Evolutionary conservation across 371 early-diverging fungal species (phyloP), one percentile per base, ranked within the genome.

Genomic region (Zopfochytrium polystomum): DNA sequence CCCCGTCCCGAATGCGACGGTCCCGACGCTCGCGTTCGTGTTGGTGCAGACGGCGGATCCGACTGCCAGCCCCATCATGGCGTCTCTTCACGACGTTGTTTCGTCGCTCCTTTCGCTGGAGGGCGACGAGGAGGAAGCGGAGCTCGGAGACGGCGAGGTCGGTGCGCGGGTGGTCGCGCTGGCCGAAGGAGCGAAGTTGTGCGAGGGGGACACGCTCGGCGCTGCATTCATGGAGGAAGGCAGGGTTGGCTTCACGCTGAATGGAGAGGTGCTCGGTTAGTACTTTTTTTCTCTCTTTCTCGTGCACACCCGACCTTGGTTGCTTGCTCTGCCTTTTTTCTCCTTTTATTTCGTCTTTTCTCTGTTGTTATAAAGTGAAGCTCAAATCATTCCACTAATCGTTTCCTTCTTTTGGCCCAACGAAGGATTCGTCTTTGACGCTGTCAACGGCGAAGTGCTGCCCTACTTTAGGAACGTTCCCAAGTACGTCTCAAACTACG

Each of bases 181-280:
- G 0, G 13, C 50, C 30, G 53, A 63, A 11, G 29, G 20, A 7
- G 46, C 55, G 43, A 27, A 1, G 6, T 38, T 60, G 20, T 18
- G 20, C 30, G 70, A 69, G 18, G 66, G 66, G 2, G 65, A 65
- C 59, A 62, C 65, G 3, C 25, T 69, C 49, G 70, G 70, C 6
- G 52, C 54, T 47, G 70, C 59, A n/a, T 45, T 45, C 23, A 29
- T 31, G 13, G 11, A n/a, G 22, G 51, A 29, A 7, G 26, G 44
- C 0, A 9, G 35, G 26, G 45, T 67, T 23, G 34, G n/a, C 23
- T 69, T 69, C 34, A 69, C 66, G 0, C 34, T 60, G 29, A 69
- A 69, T 6, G 70, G 70, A 20, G 32, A 20, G 7, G 33, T 48
- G 4, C 20, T 60, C 22, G 61, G 70, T 69, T 3, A 27, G 60